Conservation (phyloP, 2,329 filamentous ascomycete species). For the Curvularia verruculosa region DNA sequence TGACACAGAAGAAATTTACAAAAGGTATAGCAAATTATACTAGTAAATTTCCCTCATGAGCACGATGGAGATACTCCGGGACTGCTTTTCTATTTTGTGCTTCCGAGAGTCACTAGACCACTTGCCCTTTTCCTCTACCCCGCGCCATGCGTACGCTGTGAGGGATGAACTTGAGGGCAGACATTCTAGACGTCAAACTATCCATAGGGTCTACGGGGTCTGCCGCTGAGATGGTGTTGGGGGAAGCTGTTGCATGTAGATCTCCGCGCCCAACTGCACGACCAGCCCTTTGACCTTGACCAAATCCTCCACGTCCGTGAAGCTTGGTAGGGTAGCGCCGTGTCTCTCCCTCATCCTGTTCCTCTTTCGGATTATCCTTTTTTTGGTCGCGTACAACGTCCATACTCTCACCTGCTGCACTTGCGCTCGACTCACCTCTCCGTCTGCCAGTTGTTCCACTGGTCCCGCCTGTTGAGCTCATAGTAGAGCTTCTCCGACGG, state of each 20-base stretch:
- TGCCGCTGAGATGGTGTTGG: conserved; percentile 5
- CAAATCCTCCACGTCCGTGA: conserved; percentile 42
- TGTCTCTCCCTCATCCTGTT: conserved; percentile 16
- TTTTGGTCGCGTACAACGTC: conserved; percentile 30
- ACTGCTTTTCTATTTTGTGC: neutral
- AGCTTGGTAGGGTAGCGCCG: conserved; percentile 31
- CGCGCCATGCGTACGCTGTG: conserved; percentile 39
- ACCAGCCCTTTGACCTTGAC: conserved; percentile 26
- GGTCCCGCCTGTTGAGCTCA: conserved; percentile 22
- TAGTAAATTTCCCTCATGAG: neutral
- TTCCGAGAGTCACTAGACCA: neutral
- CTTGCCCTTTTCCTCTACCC: conserved; percentile 26
- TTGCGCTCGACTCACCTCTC: conserved; percentile 29
- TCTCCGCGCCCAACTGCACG: conserved; percentile 18
- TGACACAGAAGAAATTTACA: neutral
- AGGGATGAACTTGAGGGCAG: conserved; percentile 73
- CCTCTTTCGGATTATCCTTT: conserved; percentile 11
- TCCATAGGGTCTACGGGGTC: conserved; percentile 63
- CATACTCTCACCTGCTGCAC: conserved; percentile 30
- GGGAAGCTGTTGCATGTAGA: neutral
- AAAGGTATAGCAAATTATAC: neutral
- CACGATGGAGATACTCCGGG: neutral
- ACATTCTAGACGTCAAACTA: conserved; percentile 70
- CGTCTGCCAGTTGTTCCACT: conserved; percentile 12
- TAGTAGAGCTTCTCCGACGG: conserved; percentile 40